These are phyloP conservation scores for Apiospora hydei DNA, from an alignment of 2,329 filamentous ascomycete species.

Conservation along the genomic window DNA sequence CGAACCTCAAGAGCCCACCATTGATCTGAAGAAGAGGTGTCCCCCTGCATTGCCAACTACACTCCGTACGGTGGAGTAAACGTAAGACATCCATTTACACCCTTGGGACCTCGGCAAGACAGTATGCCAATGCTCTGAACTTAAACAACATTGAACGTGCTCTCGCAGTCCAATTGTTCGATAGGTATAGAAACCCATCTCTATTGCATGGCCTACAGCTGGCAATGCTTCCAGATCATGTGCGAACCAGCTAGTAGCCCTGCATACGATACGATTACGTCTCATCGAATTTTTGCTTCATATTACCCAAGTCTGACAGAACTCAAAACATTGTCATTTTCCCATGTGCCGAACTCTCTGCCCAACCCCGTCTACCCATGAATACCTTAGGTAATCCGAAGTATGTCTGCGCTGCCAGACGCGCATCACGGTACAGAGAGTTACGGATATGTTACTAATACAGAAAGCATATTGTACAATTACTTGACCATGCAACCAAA, in stretches of 20 bases:
- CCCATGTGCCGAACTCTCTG: background rate
- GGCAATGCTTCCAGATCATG: background rate
- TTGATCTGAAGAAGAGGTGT: too few relatives aligned
- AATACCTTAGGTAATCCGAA: background rate
- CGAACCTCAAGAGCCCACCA: too few relatives aligned
- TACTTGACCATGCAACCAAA: background rate
- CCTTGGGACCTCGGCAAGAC: too few relatives aligned
- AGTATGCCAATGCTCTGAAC: too few relatives aligned
- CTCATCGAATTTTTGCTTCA: background rate
- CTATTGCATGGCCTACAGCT: too few relatives aligned
- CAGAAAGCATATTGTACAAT: conserved; percentile 8
- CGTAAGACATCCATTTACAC: too few relatives aligned
- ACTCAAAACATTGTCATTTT: background rate
- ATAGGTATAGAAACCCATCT: too few relatives aligned
- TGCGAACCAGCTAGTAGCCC: background rate
- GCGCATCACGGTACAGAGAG: background rate
- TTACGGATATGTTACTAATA: conserved; percentile 11
- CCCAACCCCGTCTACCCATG: background rate
- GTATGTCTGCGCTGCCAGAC: background rate
- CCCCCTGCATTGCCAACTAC: too few relatives aligned
- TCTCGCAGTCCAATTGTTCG: too few relatives aligned
- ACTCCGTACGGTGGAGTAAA: too few relatives aligned
- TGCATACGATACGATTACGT: background rate
- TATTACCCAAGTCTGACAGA: conserved; percentile 8
- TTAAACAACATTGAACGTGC: too few relatives aligned